phyloP scores from a whole-genome alignment of 2,329 filamentous ascomycete species.

The Cordyceps farinosa region DNA sequence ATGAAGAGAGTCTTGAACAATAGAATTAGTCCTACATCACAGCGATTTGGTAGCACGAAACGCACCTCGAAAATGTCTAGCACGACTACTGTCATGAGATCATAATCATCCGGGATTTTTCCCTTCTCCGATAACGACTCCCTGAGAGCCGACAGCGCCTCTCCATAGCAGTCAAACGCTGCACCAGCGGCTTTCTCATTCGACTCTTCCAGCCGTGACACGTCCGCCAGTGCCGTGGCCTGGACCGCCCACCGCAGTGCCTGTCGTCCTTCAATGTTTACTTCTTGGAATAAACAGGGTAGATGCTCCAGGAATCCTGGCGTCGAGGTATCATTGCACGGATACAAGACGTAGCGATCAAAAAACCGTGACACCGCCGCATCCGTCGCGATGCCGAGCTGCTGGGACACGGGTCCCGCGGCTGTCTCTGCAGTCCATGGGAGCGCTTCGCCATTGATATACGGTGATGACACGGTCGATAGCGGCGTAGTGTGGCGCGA shows the following conservation, averaged over 20 bases:
- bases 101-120: constrained; percentile 37
- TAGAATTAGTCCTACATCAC: neutral
- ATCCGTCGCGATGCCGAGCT: constrained; percentile 23
- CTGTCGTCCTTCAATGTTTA: constrained; percentile 34
- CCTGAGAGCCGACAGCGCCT: constrained; percentile 32
- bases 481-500: neutral
- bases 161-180: constrained; percentile 34
- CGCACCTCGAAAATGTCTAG: constrained; percentile 39
- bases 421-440: neutral
- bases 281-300: constrained; percentile 36
- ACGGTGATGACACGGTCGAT: neutral
- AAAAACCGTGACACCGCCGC: constrained; percentile 32
- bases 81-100: constrained; percentile 39
- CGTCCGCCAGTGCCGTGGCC: constrained; percentile 34
- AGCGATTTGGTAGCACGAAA: neutral
- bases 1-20: constrained; percentile 31
- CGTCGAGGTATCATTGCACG: constrained; percentile 33
- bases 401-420: neutral
- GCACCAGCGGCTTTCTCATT: constrained; percentile 23
- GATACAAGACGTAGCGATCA: constrained; percentile 38
- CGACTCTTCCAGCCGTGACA: constrained; percentile 26
- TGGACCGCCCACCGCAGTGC: constrained; percentile 38
- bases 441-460: neutral
- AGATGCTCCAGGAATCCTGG: constrained; percentile 39
- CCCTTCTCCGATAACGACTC: constrained; percentile 29